A percentile compares a stretch with the other conserved stretches of the same genome.
Evolutionary conservation across 176 grass and related monocot species (phyloP).

Genomic region (Eleusine indica): DNA sequence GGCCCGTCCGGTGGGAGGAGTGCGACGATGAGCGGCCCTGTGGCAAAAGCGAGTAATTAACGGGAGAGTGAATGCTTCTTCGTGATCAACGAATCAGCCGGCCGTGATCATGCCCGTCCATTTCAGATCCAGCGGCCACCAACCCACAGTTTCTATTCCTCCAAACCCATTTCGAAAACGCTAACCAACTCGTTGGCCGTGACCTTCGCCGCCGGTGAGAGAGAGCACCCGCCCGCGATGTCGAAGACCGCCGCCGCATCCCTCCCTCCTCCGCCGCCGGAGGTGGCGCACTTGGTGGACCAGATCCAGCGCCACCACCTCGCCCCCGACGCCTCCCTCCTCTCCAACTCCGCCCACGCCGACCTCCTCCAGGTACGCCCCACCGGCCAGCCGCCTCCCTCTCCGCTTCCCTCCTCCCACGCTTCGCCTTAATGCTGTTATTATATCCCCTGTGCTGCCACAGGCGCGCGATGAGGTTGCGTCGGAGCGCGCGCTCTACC

Average conservation of each 20-base stretch:
- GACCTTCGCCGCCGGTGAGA: conserved; percentile 6
- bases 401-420: not conserved
- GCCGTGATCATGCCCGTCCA: not conserved
- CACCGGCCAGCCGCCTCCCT: not conserved
- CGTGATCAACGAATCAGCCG: not conserved
- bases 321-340: conserved; percentile 84
- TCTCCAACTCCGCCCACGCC: conserved; percentile 69
- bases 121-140: not conserved
- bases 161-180: not conserved
- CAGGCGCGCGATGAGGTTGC: conserved; percentile 92
- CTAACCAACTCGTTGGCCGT: not conserved
- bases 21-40: no score
- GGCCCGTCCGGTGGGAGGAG: no score
- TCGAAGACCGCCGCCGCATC: conserved; percentile 58
- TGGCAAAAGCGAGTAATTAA: no score
- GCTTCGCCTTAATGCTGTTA: not conserved
- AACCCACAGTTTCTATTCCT: no score
- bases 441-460: not conserved
- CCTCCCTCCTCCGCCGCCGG: conserved; percentile 64
- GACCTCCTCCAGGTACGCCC: conserved; percentile 43
- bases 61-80: no score
- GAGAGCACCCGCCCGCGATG: conserved; percentile 44
- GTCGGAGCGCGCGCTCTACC: conserved; percentile 72
- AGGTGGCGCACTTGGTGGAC: conserved; percentile 80
- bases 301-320: conserved; percentile 92